phyloP scores from a whole-genome alignment of 129 eudicot genomes.

The Flaveria bidentis region DNA sequence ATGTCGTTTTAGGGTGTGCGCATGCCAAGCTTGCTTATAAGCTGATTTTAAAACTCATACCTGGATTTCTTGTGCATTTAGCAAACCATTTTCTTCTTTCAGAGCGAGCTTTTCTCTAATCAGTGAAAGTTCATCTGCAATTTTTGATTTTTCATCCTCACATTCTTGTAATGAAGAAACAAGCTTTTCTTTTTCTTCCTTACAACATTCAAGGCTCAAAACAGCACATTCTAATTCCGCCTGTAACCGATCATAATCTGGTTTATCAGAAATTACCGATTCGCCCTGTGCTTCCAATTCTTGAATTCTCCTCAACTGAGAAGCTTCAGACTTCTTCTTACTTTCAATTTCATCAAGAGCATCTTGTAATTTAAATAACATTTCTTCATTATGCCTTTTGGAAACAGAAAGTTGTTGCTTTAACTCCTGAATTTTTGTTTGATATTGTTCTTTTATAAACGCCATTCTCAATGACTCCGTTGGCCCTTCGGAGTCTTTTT shows the following conservation, averaged over 20 bases:
- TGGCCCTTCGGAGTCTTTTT: constrained; percentile 60
- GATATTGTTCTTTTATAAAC: constrained; percentile 86
- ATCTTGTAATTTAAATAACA: constrained; percentile 87
- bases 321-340: constrained; percentile 69
- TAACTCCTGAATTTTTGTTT: constrained; percentile 70
- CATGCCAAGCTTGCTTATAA: not conserved
- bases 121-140: constrained; percentile 46
- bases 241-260: constrained; percentile 68
- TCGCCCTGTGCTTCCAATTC: constrained; percentile 72
- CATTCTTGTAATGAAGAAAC: constrained; percentile 55
- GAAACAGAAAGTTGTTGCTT: constrained; percentile 80
- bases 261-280: constrained; percentile 53
- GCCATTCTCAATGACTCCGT: constrained; percentile 81
- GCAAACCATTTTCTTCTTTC: constrained; percentile 35
- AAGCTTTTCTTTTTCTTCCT: constrained; percentile 88
- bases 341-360: constrained; percentile 75
- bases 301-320: constrained; percentile 58
- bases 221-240: constrained; percentile 84
- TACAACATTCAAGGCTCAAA: constrained; percentile 92
- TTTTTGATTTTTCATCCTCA: constrained; percentile 48
- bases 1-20: no score
- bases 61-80: constrained; percentile 38
- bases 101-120: constrained; percentile 38
- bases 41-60: constrained; percentile 22
- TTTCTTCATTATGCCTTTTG: constrained; percentile 82